Evolutionary conservation across 306 rosid genomes (phyloP).

Genomic region (Cucumis hystrix): DNA sequence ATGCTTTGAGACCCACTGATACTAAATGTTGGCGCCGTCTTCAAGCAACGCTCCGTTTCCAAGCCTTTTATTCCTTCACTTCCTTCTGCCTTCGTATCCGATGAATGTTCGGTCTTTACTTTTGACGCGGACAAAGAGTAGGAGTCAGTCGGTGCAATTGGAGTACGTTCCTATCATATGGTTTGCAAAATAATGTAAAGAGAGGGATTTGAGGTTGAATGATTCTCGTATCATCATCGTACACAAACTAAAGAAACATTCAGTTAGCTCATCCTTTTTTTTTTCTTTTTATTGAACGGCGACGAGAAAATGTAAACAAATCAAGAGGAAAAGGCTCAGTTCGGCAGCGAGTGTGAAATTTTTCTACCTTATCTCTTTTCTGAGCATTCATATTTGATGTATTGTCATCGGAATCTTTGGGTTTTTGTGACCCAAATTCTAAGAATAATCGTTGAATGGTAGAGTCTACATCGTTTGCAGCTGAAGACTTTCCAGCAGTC

Average conservation of each 20-base stretch:
- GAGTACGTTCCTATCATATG: background rate
- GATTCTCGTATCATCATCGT: background rate
- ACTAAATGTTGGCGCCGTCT: background rate
- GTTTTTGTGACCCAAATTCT: background rate
- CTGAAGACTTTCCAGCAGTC: slow-evolving; percentile 21
- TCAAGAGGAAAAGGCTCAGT: background rate
- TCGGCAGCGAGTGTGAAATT: background rate
- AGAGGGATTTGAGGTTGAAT: background rate
- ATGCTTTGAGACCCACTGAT: background rate
- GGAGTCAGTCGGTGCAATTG: background rate
- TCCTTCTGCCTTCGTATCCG: background rate
- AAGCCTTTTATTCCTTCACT: background rate
- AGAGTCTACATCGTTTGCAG: background rate
- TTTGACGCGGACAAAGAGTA: background rate
- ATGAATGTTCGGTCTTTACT: background rate
- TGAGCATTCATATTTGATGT: background rate
- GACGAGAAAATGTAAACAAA: background rate
- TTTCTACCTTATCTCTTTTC: background rate
- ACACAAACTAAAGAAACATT: background rate
- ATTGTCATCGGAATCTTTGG: background rate
- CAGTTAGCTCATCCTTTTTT: background rate
- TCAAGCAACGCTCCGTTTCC: background rate
- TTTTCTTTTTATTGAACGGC: background rate
- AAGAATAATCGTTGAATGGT: background rate
- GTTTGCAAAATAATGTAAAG: background rate